Evolutionary conservation across 1,139 yeast species (phyloP).

Genomic region (Pichia sp.): DNA sequence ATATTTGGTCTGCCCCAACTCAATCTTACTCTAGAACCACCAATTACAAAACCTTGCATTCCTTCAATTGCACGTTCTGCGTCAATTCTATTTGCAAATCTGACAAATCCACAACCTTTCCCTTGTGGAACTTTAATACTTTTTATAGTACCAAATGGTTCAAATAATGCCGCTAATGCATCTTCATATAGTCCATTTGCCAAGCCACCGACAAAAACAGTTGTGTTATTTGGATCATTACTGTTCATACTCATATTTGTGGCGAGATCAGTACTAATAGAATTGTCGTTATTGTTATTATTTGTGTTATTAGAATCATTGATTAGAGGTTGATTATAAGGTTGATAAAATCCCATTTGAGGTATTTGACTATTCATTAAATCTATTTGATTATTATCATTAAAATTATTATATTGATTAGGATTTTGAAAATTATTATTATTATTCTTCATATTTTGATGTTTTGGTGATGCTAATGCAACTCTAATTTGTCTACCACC

Average conservation of each 20-base stretch:
- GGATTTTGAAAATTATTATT: conserved; percentile 11
- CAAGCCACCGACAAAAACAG: conserved; percentile 92
- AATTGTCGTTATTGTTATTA: too few species aligned
- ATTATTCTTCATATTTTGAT: conserved; percentile 30
- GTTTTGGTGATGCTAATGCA: conserved; percentile 66
- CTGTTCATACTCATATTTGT: too few species aligned
- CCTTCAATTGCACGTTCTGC: conserved; percentile 88
- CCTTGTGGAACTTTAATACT: conserved; percentile 89
- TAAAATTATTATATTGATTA: conserved; percentile 8
- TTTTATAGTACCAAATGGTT: conserved; percentile 78
- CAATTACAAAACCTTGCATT: conserved; percentile 90
- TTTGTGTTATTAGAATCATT: conserved; percentile 48
- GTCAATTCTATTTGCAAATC: conserved; percentile 67
- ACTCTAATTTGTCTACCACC: conserved; percentile 76
- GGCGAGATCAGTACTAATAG: too few species aligned
- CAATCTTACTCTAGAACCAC: conserved; percentile 75
- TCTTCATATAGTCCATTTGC: conserved; percentile 71
- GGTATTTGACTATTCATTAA: too few species aligned
- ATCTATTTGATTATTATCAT: background rate
- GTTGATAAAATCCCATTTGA: too few species aligned
- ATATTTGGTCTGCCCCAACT: conserved; percentile 72
- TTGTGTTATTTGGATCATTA: conserved; percentile 79
- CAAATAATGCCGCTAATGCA: conserved; percentile 65
- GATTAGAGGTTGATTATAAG: conserved; percentile 17
- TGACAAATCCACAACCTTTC: conserved; percentile 91